Evolutionary conservation across 1,284 basidiomycete genomes (phyloP), one percentile per base, ranked within the genome.

Genomic region (Ustilago loliicola): DNA sequence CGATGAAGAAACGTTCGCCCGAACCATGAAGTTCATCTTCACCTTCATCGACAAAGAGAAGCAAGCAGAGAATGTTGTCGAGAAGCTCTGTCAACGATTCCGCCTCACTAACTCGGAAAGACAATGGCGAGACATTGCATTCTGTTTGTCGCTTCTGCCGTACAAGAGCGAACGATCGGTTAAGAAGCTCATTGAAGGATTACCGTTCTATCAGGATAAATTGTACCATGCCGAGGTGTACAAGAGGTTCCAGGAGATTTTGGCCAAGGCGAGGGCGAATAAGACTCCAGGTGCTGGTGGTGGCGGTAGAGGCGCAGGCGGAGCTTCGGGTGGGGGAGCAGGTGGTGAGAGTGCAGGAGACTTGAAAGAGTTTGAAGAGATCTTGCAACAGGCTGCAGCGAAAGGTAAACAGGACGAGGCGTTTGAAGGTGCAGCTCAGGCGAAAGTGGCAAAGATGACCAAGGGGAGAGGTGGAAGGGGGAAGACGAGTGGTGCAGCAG

Each of bases 111-210:
- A 93, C 47, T 94, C 96, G 29, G 91, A 94, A 30, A 90, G 96
- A 27, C 96, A 98, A 86, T 99, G 97, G 96, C 91, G 94, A 38
- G 96, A 99, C 83, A 96, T 99, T 74, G 94, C 96, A 0, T 98
- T 92, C 88, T 99, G 97, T 86, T 88, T 99, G 3, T 95, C 95
- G 0, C 88, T 98, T 3, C 89, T 99, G 30, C 96, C 95, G 0
- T 99, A 94, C 92, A 98, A 98, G 87, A 96, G 94, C 1, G 96
- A 99, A 80, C 90, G 94, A 21, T 95, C 94, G 0, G 90, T 98
- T 85, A 98, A 97, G 91, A 98, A 96, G 87, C 90, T 99, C 71
- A 94, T 96, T 81, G 96, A 98, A 73, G 94, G 94, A 3, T 64
- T 85, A 50, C 82, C 83, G 1, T 83, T 79, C 70, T 86, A 99